Percentiles rank a stretch among this genome's conserved stretches.
These are phyloP conservation scores for Aspergillus texensis DNA, from an alignment of 2,329 filamentous ascomycete species.

Conservation along the genomic window DNA sequence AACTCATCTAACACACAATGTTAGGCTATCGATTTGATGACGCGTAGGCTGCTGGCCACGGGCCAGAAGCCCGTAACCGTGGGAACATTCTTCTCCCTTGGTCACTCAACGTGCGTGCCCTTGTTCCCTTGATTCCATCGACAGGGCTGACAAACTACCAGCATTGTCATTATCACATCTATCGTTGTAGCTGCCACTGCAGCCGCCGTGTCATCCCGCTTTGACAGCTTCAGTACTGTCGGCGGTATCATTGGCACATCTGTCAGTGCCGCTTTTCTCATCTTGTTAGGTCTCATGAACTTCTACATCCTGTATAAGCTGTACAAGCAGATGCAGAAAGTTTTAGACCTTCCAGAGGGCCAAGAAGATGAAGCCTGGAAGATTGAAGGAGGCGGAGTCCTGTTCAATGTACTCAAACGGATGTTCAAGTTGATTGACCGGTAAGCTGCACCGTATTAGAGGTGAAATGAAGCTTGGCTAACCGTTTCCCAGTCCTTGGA, in stretches of 20 bases:
- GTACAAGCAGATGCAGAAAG: constrained; percentile 65
- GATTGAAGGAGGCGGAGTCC: constrained; percentile 75
- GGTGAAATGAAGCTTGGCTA: not conserved
- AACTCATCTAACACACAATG: not conserved
- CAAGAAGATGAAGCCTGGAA: constrained; percentile 60
- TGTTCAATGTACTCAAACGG: constrained; percentile 70
- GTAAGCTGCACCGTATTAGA: constrained; percentile 22
- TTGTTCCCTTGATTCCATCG: not conserved
- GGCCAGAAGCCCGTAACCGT: constrained; percentile 88
- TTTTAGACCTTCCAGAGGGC: constrained; percentile 55
- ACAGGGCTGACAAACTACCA: constrained; percentile 22
- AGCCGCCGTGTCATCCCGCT: constrained; percentile 77
- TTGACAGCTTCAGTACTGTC: constrained; percentile 76
- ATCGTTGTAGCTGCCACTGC: constrained; percentile 90
- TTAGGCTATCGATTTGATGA: constrained; percentile 89
- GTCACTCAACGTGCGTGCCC: constrained; percentile 72
- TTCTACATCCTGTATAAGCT: constrained; percentile 82
- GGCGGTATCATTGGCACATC: constrained; percentile 89
- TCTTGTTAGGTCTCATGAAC: constrained; percentile 82
- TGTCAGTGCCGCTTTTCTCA: constrained; percentile 79
- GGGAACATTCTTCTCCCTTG: constrained; percentile 90
- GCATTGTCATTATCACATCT: constrained; percentile 84
- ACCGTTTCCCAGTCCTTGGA: constrained; percentile 63
- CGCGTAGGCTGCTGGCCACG: constrained; percentile 79
- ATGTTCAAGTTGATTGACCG: constrained; percentile 73